phyloP scores from a whole-genome alignment of 139 green algal species.

The Microglena sp. region DNA sequence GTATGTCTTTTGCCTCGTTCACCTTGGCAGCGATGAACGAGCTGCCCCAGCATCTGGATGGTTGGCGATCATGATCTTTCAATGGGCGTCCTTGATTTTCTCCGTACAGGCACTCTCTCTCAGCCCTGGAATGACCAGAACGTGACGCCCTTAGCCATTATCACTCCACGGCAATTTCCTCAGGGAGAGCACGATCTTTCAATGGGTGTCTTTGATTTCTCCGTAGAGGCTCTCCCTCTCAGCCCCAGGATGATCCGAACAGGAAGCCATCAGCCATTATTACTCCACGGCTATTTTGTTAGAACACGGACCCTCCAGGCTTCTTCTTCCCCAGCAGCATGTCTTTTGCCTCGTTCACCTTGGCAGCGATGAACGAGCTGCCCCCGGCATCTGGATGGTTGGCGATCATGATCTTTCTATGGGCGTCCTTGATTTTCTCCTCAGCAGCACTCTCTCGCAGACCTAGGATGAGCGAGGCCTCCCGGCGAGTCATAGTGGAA shows the following conservation, averaged over 20 bases:
- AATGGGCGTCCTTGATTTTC: slow-evolving; percentile 88
- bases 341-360: slow-evolving; percentile 98
- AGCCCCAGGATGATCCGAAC: too few species aligned
- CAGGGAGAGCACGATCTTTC: too few species aligned
- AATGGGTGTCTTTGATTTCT: too few species aligned
- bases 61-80: slow-evolving; percentile 96
- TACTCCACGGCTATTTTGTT: too few species aligned
- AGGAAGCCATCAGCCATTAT: too few species aligned
- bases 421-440: slow-evolving; percentile 88
- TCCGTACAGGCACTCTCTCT: slow-evolving; percentile 72
- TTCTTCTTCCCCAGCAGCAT: slow-evolving; percentile 80
- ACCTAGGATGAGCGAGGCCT: slow-evolving; percentile 87
- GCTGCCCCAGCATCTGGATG: slow-evolving; percentile 93
- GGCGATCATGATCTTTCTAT: slow-evolving; percentile 93
- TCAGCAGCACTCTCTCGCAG: slow-evolving; percentile 71
- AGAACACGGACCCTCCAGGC: too few species aligned
- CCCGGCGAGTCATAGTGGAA: slow-evolving; percentile 84
- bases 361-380: slow-evolving; percentile 83
- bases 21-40: slow-evolving; percentile 91
- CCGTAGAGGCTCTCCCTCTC: too few species aligned
- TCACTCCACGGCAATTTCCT: too few species aligned
- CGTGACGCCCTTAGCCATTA: too few species aligned
- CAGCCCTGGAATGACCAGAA: too few species aligned
- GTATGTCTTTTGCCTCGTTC: slow-evolving; percentile 95
- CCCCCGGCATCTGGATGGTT: slow-evolving; percentile 96